These are phyloP conservation scores for Alternaria brassicae DNA, from an alignment of 2,329 filamentous ascomycete species.

Conservation along the genomic window DNA sequence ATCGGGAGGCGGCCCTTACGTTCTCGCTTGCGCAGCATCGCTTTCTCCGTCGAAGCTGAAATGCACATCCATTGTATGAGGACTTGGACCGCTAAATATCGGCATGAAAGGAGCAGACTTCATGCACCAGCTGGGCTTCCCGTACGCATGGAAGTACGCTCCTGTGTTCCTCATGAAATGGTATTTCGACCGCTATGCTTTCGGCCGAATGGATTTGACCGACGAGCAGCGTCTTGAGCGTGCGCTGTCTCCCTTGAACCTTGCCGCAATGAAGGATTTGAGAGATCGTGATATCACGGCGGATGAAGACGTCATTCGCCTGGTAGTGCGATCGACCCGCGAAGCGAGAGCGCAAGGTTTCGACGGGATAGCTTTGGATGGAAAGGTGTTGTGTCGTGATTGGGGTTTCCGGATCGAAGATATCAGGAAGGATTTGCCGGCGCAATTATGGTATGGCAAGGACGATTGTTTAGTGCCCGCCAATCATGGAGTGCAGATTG, in stretches of 20 bases:
- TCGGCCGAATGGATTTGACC: constrained; percentile 40
- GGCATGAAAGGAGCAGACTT: constrained; percentile 40
- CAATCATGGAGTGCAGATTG: constrained; percentile 45
- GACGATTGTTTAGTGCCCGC: constrained; percentile 44
- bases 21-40: constrained; percentile 37
- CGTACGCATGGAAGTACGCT: constrained; percentile 38
- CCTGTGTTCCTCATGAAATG: constrained; percentile 29
- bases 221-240: constrained; percentile 38
- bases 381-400: constrained; percentile 31
- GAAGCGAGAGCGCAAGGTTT: constrained; percentile 44
- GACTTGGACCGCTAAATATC: constrained; percentile 47
- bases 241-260: neutral
- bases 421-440: constrained; percentile 44
- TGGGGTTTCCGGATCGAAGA: constrained; percentile 49
- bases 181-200: constrained; percentile 32
- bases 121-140: constrained; percentile 38
- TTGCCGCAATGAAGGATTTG: constrained; percentile 9
- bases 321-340: constrained; percentile 27
- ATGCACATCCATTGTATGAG: constrained; percentile 36
- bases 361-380: constrained; percentile 41
- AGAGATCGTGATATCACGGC: constrained; percentile 35
- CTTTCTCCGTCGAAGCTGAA: constrained; percentile 33
- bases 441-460: constrained; percentile 43
- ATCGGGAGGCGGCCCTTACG: constrained; percentile 45
- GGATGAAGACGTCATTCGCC: constrained; percentile 30